These are phyloP conservation scores for Prunus campanulata DNA, from an alignment of 306 rosid species.

Conservation along the genomic window DNA sequence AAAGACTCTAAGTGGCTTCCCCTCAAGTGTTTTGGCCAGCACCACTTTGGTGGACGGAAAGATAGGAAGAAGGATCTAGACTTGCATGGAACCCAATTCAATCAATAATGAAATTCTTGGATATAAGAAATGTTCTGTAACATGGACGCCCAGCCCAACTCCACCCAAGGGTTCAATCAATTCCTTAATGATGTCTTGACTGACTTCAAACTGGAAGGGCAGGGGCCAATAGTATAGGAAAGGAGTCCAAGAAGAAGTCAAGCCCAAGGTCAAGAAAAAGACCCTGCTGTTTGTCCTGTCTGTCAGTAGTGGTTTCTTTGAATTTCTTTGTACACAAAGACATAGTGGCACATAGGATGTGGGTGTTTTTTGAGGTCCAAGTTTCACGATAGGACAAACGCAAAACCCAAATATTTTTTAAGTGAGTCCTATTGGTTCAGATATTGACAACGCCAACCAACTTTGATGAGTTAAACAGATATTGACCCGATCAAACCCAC, in stretches of 20 bases:
- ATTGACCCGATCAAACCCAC: neutral
- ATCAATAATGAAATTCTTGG: neutral
- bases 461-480: neutral
- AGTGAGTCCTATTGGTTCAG: neutral
- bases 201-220: neutral
- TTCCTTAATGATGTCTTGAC: neutral
- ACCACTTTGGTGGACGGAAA: no score
- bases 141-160: neutral
- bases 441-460: neutral
- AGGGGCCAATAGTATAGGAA: neutral
- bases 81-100: neutral
- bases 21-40: no score
- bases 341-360: neutral
- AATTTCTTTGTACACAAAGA: neutral
- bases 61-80: no score
- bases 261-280: neutral
- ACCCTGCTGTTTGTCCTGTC: neutral
- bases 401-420: neutral
- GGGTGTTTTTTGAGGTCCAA: neutral
- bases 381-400: neutral
- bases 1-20: neutral
- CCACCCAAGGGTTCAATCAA: neutral
- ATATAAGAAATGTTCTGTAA: neutral
- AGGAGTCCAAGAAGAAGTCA: neutral
- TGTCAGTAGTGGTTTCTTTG: neutral